These are phyloP conservation scores for Mycena sanguinolenta DNA, from an alignment of 768 basidiomycete species.

Conservation along the genomic window DNA sequence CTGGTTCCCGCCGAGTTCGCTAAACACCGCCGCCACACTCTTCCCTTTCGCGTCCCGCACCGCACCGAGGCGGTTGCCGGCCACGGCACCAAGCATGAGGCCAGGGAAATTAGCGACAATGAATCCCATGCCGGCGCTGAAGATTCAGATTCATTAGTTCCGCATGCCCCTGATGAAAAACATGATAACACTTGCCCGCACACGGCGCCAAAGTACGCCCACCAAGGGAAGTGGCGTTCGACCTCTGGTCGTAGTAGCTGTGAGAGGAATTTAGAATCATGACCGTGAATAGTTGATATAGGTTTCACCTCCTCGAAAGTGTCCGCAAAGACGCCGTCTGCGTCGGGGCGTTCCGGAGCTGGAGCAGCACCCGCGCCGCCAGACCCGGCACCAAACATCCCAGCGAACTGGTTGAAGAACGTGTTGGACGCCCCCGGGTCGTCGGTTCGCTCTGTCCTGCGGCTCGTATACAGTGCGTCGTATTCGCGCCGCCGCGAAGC, in stretches of 20 bases:
- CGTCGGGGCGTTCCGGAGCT: slow-evolving; percentile 69
- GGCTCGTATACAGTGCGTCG: slow-evolving; percentile 73
- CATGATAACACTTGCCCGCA: slow-evolving; percentile 62
- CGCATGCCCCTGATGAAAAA: slow-evolving; percentile 31
- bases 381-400: slow-evolving; percentile 70
- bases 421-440: slow-evolving; percentile 77
- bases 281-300: not conserved
- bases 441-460: slow-evolving; percentile 63
- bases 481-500: slow-evolving; percentile 79
- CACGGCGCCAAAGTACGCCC: slow-evolving; percentile 59
- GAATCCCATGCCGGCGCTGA: slow-evolving; percentile 68
- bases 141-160: slow-evolving; percentile 58
- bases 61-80: slow-evolving; percentile 92
- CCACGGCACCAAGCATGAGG: slow-evolving; percentile 85
- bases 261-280: not conserved
- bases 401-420: slow-evolving; percentile 84
- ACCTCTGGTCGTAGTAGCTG: slow-evolving; percentile 88
- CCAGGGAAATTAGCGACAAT: slow-evolving; percentile 87
- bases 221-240: slow-evolving; percentile 72
- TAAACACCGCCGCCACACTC: slow-evolving; percentile 91
- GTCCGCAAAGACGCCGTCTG: slow-evolving; percentile 87
- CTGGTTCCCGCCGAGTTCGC: slow-evolving; percentile 78
- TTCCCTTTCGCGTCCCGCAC: slow-evolving; percentile 95
- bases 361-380: slow-evolving; percentile 44
- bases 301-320: slow-evolving; percentile 88